phyloP scores from a whole-genome alignment of 352 stramenopile genomes.

The Globisporangium viniferum region DNA sequence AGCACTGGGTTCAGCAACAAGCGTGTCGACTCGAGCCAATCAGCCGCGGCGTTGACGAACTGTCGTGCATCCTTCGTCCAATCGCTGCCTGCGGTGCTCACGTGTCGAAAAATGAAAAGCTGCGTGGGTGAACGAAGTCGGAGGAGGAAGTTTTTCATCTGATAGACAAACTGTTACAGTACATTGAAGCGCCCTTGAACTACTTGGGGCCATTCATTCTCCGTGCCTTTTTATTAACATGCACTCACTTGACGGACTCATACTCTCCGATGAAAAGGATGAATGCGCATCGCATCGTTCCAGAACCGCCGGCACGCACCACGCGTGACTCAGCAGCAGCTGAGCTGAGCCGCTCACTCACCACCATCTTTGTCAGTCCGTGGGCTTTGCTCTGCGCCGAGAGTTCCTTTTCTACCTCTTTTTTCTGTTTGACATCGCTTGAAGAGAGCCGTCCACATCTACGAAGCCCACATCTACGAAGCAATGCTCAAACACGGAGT shows the following conservation, averaged over 20 bases:
- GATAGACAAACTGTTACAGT: neutral
- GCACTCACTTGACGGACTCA: too few species aligned
- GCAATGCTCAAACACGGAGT: too few species aligned
- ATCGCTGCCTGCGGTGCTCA: neutral
- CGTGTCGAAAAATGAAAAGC: neutral
- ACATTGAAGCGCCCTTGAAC: neutral
- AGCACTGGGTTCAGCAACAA: neutral
- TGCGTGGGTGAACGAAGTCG: neutral
- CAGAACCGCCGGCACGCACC: neutral
- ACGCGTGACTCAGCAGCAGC: neutral
- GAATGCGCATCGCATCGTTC: neutral
- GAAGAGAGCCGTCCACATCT: neutral
- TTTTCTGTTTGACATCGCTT: neutral
- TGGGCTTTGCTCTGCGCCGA: neutral
- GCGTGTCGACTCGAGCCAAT: neutral
- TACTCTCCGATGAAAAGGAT: too few species aligned
- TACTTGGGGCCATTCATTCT: neutral
- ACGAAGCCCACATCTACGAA: neutral
- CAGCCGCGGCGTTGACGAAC: neutral
- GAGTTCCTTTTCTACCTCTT: neutral
- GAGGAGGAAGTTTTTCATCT: neutral
- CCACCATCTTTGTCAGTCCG: neutral
- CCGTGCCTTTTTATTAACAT: neutral
- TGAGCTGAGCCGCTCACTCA: neutral
- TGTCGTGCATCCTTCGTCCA: neutral